Conservation (phyloP, 129 eudicot genomes). For the Kitagawia praeruptora region DNA sequence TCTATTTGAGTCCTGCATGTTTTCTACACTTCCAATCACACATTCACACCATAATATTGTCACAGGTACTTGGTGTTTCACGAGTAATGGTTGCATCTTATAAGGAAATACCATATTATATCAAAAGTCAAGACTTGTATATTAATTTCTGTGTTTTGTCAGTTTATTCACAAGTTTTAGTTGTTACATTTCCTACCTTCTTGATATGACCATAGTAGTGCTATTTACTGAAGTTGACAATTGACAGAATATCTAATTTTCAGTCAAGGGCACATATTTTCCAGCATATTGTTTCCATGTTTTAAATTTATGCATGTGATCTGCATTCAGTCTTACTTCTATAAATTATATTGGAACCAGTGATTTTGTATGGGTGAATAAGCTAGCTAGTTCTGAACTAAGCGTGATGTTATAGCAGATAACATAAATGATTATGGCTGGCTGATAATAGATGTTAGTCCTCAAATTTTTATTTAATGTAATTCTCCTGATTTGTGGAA, state of each 20-base stretch:
- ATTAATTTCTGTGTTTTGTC: neutral
- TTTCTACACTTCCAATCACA: neutral
- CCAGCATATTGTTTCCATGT: neutral
- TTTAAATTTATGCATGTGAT: neutral
- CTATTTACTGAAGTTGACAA: neutral
- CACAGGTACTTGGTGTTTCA: constrained; percentile 96
- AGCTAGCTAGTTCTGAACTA: neutral
- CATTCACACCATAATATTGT: constrained; percentile 15
- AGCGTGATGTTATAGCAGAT: neutral
- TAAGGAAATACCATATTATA: neutral
- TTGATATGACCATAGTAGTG: neutral
- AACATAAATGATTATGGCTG: neutral
- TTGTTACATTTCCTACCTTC: neutral
- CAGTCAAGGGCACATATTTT: neutral
- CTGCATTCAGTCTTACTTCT: neutral
- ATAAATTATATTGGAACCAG: neutral
- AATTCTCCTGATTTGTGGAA: neutral
- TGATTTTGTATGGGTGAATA: neutral
- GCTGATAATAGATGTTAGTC: neutral
- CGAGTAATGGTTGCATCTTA: constrained; percentile 82
- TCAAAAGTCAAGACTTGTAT: neutral
- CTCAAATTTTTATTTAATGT: neutral
- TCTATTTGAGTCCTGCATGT: neutral
- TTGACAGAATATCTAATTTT: neutral
- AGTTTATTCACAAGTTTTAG: neutral